A percentile compares a stretch with the other conserved stretches of the same genome.
These are phyloP conservation scores for Penicillium nucicola DNA, from an alignment of 495 filamentous ascomycete genomes.

Conservation along the genomic window DNA sequence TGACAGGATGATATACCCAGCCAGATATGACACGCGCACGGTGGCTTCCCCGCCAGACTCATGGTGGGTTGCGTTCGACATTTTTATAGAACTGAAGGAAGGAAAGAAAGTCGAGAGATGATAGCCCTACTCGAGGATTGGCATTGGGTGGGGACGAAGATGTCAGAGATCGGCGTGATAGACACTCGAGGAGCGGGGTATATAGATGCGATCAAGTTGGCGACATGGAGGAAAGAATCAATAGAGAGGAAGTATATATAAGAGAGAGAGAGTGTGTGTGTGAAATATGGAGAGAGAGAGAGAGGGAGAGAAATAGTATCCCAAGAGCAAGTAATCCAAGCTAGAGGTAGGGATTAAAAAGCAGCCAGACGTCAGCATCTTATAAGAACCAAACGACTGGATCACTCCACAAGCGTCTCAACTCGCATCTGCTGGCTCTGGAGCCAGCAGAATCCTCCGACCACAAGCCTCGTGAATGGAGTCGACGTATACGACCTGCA, in stretches of 20 bases:
- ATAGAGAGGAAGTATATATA: too few species aligned
- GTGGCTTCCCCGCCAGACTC: background rate
- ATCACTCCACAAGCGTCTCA: background rate
- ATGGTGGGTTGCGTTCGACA: conserved; percentile 16
- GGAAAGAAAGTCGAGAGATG: background rate
- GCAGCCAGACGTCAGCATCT: background rate
- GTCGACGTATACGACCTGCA: background rate
- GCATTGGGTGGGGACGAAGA: background rate
- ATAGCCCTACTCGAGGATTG: background rate
- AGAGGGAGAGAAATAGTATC: background rate
- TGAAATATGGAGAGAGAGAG: background rate
- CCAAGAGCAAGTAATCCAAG: too few species aligned
- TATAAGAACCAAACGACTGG: background rate
- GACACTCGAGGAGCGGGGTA: background rate
- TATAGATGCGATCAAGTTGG: background rate
- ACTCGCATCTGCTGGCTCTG: background rate
- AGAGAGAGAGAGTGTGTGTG: background rate
- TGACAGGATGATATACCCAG: conserved; percentile 67
- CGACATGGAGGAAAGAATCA: background rate
- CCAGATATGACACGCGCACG: conserved; percentile 45
- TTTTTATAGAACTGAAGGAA: conserved; percentile 8
- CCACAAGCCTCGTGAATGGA: background rate
- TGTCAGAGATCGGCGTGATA: background rate
- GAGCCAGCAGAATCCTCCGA: background rate
- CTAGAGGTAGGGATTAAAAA: too few species aligned